Evolutionary conservation across 208 protist species (phyloP), one percentile per base, ranked within the genome.

Genomic region (Trypanosoma cruzi): DNA sequence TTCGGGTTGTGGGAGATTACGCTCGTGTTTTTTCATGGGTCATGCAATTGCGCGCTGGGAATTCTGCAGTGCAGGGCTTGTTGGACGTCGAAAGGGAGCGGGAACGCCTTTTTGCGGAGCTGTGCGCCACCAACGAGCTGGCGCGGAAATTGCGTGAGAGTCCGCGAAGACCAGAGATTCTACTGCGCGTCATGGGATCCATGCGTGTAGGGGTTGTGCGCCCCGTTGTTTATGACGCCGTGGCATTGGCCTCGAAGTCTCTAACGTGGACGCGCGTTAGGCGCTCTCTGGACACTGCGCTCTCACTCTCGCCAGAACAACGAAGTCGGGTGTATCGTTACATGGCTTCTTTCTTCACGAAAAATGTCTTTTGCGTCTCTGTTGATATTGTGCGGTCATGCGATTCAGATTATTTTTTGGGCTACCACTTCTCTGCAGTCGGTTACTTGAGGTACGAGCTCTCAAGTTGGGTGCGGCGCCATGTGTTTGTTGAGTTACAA

Each of bases 391-490:
- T 89, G 13, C 59, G 66, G 10, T 64, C 71, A 34, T 67, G 68
- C 18, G 26, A 10, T 29, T 31, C 49, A 11, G 69, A 81, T 52
- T 94, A 91, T 61, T 71, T 92, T 49, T 82, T 75, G 1, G 76
- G 73, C 44, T 90, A 91, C 64, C 77, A 55, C 58, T 89, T 88
- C 64, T 56, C 68, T 18, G 75, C 75, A 3, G 68, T 73, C 34
- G 89, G 85, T 0, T 90, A 89, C 28, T 59, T 89, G n/a, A 44
- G 63, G n/a, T 94, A 84, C 54, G 53, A 74, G 37, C 52, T 92
- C 18, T 72, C 79, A 13, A 73, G 78, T 46, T 80, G 66, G n/a
- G 64, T 94, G 40, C 76, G 89, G 2, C 81, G 85, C 50, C 84
- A 88, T 64, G 59, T 94, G 34, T 68, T 77, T 50, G 82, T 87